phyloP scores from a whole-genome alignment of 345 rosid genomes.

The Gossypium turneri region DNA sequence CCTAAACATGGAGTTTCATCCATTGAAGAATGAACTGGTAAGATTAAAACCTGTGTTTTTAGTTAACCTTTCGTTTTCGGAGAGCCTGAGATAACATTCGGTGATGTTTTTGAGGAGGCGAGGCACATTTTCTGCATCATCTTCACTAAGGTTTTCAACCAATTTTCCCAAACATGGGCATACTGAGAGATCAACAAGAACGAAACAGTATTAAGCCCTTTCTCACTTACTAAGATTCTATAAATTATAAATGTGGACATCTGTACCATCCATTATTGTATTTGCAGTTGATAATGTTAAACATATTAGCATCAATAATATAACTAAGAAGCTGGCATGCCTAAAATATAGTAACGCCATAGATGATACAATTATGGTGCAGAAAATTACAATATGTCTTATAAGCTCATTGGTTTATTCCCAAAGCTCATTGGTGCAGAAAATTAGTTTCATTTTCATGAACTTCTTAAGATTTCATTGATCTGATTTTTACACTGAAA shows the following conservation, averaged over 20 bases:
- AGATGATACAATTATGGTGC: no score
- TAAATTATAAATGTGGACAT: conserved; percentile 40
- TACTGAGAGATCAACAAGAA: conserved; percentile 27
- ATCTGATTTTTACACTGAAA: not conserved
- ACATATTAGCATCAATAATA: not conserved
- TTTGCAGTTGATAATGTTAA: not conserved
- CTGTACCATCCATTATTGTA: conserved; percentile 28
- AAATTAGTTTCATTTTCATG: not conserved
- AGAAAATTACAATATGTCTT: no score
- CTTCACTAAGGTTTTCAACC: conserved; percentile 22
- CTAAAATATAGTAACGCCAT: not conserved
- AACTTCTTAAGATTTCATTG: not conserved
- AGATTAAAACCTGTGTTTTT: not conserved
- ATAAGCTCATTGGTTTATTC: not conserved
- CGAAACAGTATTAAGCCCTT: conserved; percentile 44
- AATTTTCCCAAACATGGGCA: conserved; percentile 22
- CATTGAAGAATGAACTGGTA: not conserved
- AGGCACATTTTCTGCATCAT: not conserved
- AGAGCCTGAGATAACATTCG: conserved; percentile 39
- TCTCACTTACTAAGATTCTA: conserved; percentile 26
- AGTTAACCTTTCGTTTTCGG: not conserved
- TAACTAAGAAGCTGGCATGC: not conserved
- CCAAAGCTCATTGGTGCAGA: not conserved
- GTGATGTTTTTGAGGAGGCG: conserved; percentile 31
- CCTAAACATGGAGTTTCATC: conserved; percentile 17